Conservation (phyloP, 768 basidiomycete genomes). For the Hydnomerulius pinastri region DNA sequence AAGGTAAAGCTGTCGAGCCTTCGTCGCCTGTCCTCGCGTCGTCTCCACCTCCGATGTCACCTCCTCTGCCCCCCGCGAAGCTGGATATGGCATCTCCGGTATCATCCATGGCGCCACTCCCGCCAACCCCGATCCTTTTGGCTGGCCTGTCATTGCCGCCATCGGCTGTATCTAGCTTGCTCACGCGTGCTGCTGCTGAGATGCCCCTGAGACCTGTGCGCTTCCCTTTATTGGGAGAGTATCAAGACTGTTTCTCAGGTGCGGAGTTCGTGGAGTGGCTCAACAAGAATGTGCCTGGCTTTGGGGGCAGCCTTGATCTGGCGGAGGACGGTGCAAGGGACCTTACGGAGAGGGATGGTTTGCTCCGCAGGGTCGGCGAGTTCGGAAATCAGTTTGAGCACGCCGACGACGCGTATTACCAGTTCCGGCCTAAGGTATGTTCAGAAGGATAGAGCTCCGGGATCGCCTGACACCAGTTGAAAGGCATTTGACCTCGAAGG, state of each 20-base stretch:
- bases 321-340: constrained; percentile 72
- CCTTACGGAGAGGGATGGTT: constrained; percentile 52
- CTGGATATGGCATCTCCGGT: constrained; percentile 38
- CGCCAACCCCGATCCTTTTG: constrained; percentile 61
- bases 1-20: constrained; percentile 61
- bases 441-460: constrained; percentile 9
- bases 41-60: constrained; percentile 68
- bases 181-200: constrained; percentile 70
- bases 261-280: constrained; percentile 90
- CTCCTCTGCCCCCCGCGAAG: constrained; percentile 50
- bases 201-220: constrained; percentile 71
- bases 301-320: constrained; percentile 74
- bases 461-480: constrained; percentile 20
- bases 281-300: constrained; percentile 72
- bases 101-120: constrained; percentile 40
- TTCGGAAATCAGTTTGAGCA: constrained; percentile 80
- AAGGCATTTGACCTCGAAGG: constrained; percentile 33
- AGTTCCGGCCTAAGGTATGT: constrained; percentile 77
- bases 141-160: constrained; percentile 74
- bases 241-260: constrained; percentile 83
- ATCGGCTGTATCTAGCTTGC: constrained; percentile 63
- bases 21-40: constrained; percentile 32
- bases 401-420: constrained; percentile 79
- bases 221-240: constrained; percentile 82
- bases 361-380: constrained; percentile 76